Evolutionary conservation across 805 yeast genomes (phyloP), one percentile per base, ranked within the genome.

Genomic region (Metschnikowia proteae): DNA sequence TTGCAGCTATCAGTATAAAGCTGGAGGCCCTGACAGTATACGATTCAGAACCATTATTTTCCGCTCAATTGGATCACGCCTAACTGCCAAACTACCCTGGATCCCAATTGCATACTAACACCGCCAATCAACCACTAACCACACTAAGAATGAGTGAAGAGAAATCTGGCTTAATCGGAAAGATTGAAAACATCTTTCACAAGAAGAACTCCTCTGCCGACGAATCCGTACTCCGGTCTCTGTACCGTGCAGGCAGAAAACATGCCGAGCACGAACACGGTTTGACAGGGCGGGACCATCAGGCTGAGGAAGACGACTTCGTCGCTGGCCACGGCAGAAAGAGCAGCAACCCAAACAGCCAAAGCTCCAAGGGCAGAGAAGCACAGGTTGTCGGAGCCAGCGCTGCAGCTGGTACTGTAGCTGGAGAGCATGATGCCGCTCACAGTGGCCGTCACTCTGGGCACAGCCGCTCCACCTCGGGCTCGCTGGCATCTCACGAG

Each of bases 211-310:
- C 23, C 23, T n/a, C 31, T 7, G 31, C 26, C 11, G 47, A 45
- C 36, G 57, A 52, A 45, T 48, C 44, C 11, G 34, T 53, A 29
- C 35, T 46, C 31, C 35, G 50, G 23, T 53, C 49, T 9, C 49
- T 47, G 52, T 48, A 54, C 49, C 52, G 52, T 23, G 56, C 58
- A 3, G 58, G 56, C 11, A 33, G 51, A 37, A 46, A 34, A 23
- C 45, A 43, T 38, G 57, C 48, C 9, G 41, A 43, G 30, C 23
- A 10, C 30, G 57, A 54, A 32, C 10, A 13, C 23, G 51, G 51
- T 8, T 28, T 35, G 3, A 38, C 6, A 5, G 27, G 28, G 5
- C 45, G 17, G 26, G n/a, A 26, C 26, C 11, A 38, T 27, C 41
- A 38, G 10, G 29, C 29, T 13, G 43, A 40, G 2, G 43, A 40